A percentile compares a stretch with the other conserved stretches of the same genome.
Evolutionary conservation across 768 basidiomycete species (phyloP).

Genomic region (Boletales sp.): DNA sequence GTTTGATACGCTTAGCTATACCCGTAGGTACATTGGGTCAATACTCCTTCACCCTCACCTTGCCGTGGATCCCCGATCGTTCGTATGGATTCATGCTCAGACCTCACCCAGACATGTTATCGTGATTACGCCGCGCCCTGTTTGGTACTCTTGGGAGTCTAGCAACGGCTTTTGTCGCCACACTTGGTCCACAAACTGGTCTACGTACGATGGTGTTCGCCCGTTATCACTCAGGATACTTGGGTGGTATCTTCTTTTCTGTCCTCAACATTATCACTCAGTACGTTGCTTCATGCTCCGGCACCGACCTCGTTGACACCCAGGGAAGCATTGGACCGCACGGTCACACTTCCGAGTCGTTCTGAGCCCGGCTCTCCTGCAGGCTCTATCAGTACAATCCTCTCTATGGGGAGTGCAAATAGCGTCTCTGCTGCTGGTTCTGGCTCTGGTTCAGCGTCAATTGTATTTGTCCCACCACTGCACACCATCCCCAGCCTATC

Average conservation of each 20-base stretch:
- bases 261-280: conserved; percentile 53
- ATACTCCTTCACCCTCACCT: conserved; percentile 45
- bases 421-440: conserved; percentile 33
- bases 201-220: conserved; percentile 52
- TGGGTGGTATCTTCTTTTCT: conserved; percentile 47
- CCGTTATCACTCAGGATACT: conserved; percentile 45
- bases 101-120: conserved; percentile 35
- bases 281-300: conserved; percentile 11
- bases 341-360: conserved; percentile 48
- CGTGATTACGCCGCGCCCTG: conserved; percentile 41
- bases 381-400: conserved; percentile 70
- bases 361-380: conserved; percentile 43
- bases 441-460: conserved; percentile 59
- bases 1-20: conserved; percentile 44
- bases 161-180: conserved; percentile 48
- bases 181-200: conserved; percentile 50
- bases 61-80: conserved; percentile 31
- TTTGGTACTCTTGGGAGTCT: conserved; percentile 43
- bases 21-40: conserved; percentile 50
- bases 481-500: conserved; percentile 67
- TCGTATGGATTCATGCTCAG: not conserved
- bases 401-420: conserved; percentile 46
- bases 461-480: conserved; percentile 76
- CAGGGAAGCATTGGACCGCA: conserved; percentile 78
- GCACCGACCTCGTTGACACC: not conserved